phyloP scores from a whole-genome alignment of 2,329 filamentous ascomycete genomes.

The Nannizziopsis barbatae region DNA sequence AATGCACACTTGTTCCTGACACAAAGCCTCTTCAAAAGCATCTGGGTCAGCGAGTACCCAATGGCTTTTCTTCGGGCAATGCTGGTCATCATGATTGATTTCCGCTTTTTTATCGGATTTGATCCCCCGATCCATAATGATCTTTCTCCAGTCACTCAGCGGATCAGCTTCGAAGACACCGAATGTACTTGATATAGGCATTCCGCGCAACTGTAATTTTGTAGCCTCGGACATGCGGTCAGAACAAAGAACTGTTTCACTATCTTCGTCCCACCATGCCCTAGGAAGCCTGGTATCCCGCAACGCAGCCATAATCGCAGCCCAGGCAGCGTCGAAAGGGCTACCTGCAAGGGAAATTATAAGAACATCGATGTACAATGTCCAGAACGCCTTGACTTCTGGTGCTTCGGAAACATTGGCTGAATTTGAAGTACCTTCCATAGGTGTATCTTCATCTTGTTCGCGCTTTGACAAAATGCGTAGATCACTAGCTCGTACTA shows the following conservation, averaged over 20 bases:
- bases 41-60: conserved; percentile 87
- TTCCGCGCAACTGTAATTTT: conserved; percentile 49
- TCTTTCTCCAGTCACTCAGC: conserved; percentile 29
- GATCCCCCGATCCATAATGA: conserved; percentile 24
- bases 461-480: conserved; percentile 54
- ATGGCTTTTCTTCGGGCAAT: conserved; percentile 35
- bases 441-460: conserved; percentile 34
- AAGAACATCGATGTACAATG: conserved; percentile 87
- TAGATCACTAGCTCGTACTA: conserved; percentile 58
- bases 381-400: conserved; percentile 78
- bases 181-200: conserved; percentile 68
- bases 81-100: conserved; percentile 16
- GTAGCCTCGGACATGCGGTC: conserved; percentile 44
- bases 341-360: conserved; percentile 90
- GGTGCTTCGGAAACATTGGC: conserved; percentile 21
- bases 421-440: conserved; percentile 35
- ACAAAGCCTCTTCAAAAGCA: conserved; percentile 74
- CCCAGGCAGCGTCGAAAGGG: conserved; percentile 83
- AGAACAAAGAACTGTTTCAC: conserved; percentile 67
- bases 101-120: conserved; percentile 40
- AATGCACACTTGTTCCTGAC: conserved; percentile 69
- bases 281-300: conserved; percentile 63
- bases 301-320: conserved; percentile 69
- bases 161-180: conserved; percentile 59
- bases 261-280: conserved; percentile 74